A percentile compares a stretch with the other conserved stretches of the same genome.
Evolutionary conservation across 805 yeast species (phyloP).

Genomic region (Wickerhamiella kurtzmanii): DNA sequence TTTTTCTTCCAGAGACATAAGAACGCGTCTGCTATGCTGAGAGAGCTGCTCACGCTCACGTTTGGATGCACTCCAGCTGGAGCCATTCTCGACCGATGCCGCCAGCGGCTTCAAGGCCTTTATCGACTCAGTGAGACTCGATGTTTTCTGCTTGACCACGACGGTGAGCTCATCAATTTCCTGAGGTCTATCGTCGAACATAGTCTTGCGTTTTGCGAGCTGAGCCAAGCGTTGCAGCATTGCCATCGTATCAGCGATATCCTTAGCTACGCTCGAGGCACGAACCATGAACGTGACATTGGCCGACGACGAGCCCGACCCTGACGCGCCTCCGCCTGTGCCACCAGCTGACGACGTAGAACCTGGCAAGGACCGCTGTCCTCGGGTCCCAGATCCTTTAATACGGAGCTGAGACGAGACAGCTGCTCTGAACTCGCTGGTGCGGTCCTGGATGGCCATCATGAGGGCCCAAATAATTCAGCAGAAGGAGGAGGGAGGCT

Average conservation of each 20-base stretch:
- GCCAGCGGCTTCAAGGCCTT: conserved; percentile 45
- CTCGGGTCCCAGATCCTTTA: conserved; percentile 25
- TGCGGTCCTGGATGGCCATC: conserved; percentile 49
- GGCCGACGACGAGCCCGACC: conserved; percentile 1
- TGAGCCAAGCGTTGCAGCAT: conserved; percentile 66
- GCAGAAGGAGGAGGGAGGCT: no score
- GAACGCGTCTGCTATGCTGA: conserved; percentile 66
- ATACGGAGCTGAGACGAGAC: conserved; percentile 61
- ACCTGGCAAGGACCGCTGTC: conserved; percentile 1
- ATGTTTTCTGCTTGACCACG: conserved; percentile 68
- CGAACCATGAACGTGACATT: conserved; percentile 36
- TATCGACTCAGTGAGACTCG: conserved; percentile 60
- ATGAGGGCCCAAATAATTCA: no score
- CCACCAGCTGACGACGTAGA: not conserved
- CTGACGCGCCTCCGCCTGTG: not conserved
- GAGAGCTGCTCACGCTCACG: conserved; percentile 43
- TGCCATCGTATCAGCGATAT: conserved; percentile 74
- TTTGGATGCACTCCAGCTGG: conserved; percentile 21
- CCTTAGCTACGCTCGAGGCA: conserved; percentile 78
- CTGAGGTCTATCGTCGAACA: conserved; percentile 86
- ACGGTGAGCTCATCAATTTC: conserved; percentile 88
- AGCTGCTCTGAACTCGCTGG: conserved; percentile 85
- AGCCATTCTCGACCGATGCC: conserved; percentile 28
- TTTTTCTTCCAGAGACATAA: conserved; percentile 73
- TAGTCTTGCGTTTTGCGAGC: conserved; percentile 77